Conservation (phyloP, 139 green algal genomes). For the Closterium sp. region DNA sequence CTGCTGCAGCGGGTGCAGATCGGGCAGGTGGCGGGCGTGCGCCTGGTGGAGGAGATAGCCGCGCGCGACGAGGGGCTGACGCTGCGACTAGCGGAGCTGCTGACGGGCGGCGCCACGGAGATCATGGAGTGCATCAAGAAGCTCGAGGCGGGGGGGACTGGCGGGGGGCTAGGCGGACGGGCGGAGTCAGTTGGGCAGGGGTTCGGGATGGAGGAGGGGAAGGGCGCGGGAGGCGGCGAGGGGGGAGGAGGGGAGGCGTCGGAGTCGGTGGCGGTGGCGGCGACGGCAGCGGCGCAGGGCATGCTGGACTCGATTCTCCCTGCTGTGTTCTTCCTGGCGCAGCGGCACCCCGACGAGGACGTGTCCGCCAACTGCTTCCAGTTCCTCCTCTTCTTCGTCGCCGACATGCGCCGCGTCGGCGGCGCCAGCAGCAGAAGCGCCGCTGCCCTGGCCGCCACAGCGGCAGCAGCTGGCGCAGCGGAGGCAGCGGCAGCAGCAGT, state of each 20-base stretch:
- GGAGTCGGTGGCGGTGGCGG: not conserved
- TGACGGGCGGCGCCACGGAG: conserved; percentile 34
- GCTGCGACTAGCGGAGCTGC: conserved; percentile 27
- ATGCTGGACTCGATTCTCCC: conserved; percentile 44
- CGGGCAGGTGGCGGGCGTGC: not conserved
- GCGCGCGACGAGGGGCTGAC: conserved; percentile 44
- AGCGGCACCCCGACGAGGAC: conserved; percentile 39
- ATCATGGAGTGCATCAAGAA: conserved; percentile 42
- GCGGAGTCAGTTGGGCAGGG: not conserved
- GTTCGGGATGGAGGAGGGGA: not conserved
- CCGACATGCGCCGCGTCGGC: conserved; percentile 15
- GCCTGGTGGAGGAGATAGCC: not conserved
- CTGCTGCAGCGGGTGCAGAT: conserved; percentile 49
- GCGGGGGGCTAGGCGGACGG: not conserved
- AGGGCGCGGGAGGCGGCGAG: not conserved
- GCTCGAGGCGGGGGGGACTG: not conserved
- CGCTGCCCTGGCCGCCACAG: not conserved
- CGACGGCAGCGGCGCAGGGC: conserved; percentile 9
- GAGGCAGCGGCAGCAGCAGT: not conserved
- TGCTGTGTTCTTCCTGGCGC: conserved; percentile 39
- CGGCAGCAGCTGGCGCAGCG: conserved; percentile 13
- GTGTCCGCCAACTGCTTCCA: conserved; percentile 49
- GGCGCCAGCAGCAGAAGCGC: not conserved
- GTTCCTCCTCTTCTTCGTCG: conserved; percentile 46
- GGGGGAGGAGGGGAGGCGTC: not conserved